These are phyloP conservation scores for Teratosphaeriaceae sp. DNA, from an alignment of 2,329 filamentous ascomycete genomes.

Conservation along the genomic window DNA sequence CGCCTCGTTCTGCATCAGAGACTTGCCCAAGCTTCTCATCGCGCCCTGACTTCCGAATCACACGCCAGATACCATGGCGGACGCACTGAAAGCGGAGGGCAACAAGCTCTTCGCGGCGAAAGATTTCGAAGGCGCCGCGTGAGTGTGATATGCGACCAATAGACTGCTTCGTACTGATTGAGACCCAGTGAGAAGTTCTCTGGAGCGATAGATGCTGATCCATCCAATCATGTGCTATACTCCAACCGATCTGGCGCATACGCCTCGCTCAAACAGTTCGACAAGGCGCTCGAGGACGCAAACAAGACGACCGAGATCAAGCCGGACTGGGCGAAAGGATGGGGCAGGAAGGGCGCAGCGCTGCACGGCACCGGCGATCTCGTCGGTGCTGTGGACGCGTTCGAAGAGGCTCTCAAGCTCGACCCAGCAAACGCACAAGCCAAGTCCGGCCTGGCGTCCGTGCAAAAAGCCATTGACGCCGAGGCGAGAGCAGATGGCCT, in stretches of 20 bases:
- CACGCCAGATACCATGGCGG: conserved; percentile 47
- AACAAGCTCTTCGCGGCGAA: conserved; percentile 98
- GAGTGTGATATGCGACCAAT: conserved; percentile 37
- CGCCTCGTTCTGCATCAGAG: too few relatives aligned
- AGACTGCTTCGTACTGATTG: not conserved
- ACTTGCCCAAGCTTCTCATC: too few relatives aligned
- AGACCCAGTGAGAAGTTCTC: conserved; percentile 77
- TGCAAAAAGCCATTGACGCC: conserved; percentile 79
- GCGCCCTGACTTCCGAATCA: too few relatives aligned
- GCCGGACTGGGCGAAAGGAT: conserved; percentile 97
- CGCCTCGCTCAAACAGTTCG: conserved; percentile 84
- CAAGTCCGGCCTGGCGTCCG: conserved; percentile 77
- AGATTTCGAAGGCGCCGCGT: conserved; percentile 95
- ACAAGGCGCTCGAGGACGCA: conserved; percentile 79
- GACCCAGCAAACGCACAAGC: conserved; percentile 89
- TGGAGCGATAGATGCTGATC: conserved; percentile 81
- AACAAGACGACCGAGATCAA: conserved; percentile 92
- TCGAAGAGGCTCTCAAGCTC: conserved; percentile 87
- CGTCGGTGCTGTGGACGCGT: conserved; percentile 78
- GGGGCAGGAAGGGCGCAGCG: conserved; percentile 86
- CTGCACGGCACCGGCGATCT: conserved; percentile 83
- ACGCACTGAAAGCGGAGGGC: conserved; percentile 85
- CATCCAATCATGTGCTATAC: conserved; percentile 91
- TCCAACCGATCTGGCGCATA: conserved; percentile 88
- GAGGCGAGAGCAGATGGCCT: conserved; percentile 59